A percentile compares a stretch with the other conserved stretches of the same genome.
Evolutionary conservation across 73 alveolate genomes (phyloP).

Genomic region (Symbiodinium natans): DNA sequence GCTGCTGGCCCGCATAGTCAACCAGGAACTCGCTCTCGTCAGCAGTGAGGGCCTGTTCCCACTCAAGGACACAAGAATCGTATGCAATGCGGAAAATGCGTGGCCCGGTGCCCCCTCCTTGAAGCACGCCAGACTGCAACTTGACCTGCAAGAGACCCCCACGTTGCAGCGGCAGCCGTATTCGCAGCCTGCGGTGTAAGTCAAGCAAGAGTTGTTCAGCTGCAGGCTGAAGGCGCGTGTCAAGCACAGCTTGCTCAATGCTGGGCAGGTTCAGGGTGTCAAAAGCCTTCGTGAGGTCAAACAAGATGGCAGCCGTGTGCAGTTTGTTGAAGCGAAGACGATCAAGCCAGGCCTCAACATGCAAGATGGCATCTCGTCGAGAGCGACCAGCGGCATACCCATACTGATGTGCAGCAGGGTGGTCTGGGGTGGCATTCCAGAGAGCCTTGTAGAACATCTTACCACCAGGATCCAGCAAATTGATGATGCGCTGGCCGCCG

Average conservation of each 20-base stretch:
- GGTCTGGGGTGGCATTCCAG: background rate
- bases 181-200: conserved; percentile 23
- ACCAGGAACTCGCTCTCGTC: background rate
- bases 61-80: background rate
- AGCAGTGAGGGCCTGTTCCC: background rate
- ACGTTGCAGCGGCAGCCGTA: background rate
- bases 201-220: background rate
- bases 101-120: conserved; percentile 71
- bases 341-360: conserved; percentile 57
- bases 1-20: background rate
- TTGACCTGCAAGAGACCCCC: background rate
- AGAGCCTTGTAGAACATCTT: conserved; percentile 34
- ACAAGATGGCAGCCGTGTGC: background rate
- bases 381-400: conserved; percentile 20
- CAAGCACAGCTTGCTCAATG: background rate
- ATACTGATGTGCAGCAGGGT: conserved; percentile 22
- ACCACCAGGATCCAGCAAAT: conserved; percentile 52
- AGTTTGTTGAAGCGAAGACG: background rate
- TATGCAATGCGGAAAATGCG: conserved; percentile 19
- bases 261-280: conserved; percentile 4
- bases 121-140: conserved; percentile 20
- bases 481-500: conserved; percentile 53
- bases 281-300: conserved; percentile 50
- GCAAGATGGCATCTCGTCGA: conserved; percentile 38
- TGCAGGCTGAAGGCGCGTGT: background rate